phyloP scores from a whole-genome alignment of 495 filamentous ascomycete species.

The Lasiosphaeriaceae sp. region DNA sequence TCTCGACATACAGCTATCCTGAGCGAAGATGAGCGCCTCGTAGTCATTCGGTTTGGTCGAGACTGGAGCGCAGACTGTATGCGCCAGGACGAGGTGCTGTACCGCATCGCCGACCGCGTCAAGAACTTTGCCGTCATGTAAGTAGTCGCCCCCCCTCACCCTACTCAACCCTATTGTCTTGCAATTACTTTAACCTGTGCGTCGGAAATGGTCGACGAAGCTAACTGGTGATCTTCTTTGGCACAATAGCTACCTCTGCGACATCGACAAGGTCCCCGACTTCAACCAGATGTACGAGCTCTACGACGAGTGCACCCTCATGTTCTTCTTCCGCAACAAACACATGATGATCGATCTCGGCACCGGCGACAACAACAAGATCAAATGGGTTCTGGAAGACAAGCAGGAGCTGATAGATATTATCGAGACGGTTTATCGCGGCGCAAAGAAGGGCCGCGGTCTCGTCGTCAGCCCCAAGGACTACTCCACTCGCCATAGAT shows the following conservation, averaged over 20 bases:
- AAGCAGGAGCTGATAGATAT: slow-evolving; percentile 99
- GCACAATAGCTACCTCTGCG: slow-evolving; percentile 69
- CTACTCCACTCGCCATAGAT: slow-evolving; percentile 81
- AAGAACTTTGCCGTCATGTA: slow-evolving; percentile 86
- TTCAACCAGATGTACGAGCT: slow-evolving; percentile 95
- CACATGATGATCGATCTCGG: slow-evolving; percentile 99
- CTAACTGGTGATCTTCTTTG: no score
- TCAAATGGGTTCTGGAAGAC: slow-evolving; percentile 93
- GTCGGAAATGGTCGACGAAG: no score
- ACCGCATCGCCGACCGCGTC: slow-evolving; percentile 80
- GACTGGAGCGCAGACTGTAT: slow-evolving; percentile 78
- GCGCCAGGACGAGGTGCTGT: slow-evolving; percentile 91
- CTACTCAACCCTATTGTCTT: background rate
- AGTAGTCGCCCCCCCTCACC: background rate
- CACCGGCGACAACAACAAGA: slow-evolving; percentile 96
- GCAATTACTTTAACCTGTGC: no score
- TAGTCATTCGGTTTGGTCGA: slow-evolving; percentile 90
- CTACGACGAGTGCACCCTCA: slow-evolving; percentile 67
- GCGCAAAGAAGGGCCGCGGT: slow-evolving; percentile 94
- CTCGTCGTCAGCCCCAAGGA: slow-evolving; percentile 95
- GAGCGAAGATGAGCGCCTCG: slow-evolving; percentile 84
- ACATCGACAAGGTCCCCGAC: slow-evolving; percentile 91
- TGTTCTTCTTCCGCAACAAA: slow-evolving; percentile 93
- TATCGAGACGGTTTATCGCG: slow-evolving; percentile 94
- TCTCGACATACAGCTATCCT: slow-evolving; percentile 11